Evolutionary conservation across 345 rosid species (phyloP).

Genomic region (Corymbia maculata): DNA sequence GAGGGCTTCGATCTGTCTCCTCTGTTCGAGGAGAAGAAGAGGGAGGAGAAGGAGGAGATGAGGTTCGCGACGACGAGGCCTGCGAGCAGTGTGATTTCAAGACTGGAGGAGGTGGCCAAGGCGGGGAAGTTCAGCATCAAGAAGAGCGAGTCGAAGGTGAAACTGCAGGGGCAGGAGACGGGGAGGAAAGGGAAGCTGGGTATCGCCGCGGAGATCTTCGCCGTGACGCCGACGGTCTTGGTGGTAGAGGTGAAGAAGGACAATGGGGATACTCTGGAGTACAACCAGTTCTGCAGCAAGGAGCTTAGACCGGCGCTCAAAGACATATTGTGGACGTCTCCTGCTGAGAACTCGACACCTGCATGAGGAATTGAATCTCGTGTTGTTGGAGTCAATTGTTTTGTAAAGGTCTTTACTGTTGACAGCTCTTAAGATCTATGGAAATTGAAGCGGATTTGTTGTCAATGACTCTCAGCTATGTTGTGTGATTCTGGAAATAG

Average conservation of each 20-base stretch:
- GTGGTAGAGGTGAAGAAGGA: slow-evolving; percentile 93
- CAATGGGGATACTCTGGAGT: slow-evolving; percentile 80
- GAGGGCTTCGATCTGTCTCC: slow-evolving; percentile 89
- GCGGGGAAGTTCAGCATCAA: slow-evolving; percentile 53
- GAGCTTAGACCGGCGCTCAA: slow-evolving; percentile 88
- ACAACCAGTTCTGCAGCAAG: slow-evolving; percentile 76
- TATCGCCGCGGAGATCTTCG: slow-evolving; percentile 67
- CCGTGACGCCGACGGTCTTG: slow-evolving; percentile 63
- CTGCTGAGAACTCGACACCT: slow-evolving; percentile 24
- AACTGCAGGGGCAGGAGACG: slow-evolving; percentile 61
- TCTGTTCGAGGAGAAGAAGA: slow-evolving; percentile 77
- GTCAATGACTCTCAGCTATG: not conserved
- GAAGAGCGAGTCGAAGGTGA: slow-evolving; percentile 67
- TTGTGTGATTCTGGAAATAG: not conserved
- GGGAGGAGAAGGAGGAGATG: slow-evolving; percentile 70
- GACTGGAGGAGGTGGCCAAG: slow-evolving; percentile 64
- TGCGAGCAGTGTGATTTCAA: slow-evolving; percentile 77
- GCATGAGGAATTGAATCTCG: slow-evolving; percentile 20
- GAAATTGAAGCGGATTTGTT: not conserved
- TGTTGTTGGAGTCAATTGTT: not conserved
- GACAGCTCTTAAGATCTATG: not conserved
- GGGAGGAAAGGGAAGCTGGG: slow-evolving; percentile 86
- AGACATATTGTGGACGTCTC: slow-evolving; percentile 74
- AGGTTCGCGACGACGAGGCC: slow-evolving; percentile 75
- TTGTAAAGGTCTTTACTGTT: not conserved